Base-by-base conservation (phyloP, 2,329 filamentous ascomycete species). In the Incumbomyces delicatus region DNA sequence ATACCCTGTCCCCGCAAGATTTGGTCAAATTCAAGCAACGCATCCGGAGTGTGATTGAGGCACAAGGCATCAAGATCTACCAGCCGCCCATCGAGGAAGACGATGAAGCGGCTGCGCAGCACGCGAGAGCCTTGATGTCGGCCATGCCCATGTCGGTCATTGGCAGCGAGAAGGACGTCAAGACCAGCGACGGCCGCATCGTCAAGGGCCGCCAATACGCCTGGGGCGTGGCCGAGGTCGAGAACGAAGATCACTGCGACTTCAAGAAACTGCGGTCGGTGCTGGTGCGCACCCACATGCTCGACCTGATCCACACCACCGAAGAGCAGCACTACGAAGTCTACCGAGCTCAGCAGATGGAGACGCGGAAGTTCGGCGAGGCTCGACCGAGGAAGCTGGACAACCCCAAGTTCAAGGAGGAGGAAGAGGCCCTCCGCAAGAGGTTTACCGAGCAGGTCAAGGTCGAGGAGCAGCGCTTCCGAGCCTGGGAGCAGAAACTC, bases 391-490 rank as follows among this genome's bases (percentile, higher is more conserved):
- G 90, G 71, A 98, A 98, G 80, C 77, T 98, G 61, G 92, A 98
- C 75, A 98, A 98, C 77, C 92, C 92, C 73, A 98, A 98, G 77
- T 98, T 96, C 80, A 98, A 98, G 81, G 92, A 98, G 69, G 92
- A 98, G 72, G 92, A 98, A 67, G 92, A 98, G 77, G 86, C 87
- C 53, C 81, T 98, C 57, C 83, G 92, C 72, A 98, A 98, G 82
- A 82, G 94, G 60, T 98, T 98, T 74, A 98, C 92, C 59, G 92
- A 98, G 75, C 92, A 98, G 71, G 92, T 98, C 76, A 98, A 98
- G 86, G 86, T 98, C 63, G 94, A 98, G 76, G 92, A 98, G 74
- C 88, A 95, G 75, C 83, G 92, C 57, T 98, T 98, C 83, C 82
- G 94, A 70, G 85, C 94, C 73, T 98, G 92, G 92, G 92, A 98